These are phyloP conservation scores for Gracilariopsis chorda DNA, from an alignment of 23 red algal genomes.

Conservation along the genomic window DNA sequence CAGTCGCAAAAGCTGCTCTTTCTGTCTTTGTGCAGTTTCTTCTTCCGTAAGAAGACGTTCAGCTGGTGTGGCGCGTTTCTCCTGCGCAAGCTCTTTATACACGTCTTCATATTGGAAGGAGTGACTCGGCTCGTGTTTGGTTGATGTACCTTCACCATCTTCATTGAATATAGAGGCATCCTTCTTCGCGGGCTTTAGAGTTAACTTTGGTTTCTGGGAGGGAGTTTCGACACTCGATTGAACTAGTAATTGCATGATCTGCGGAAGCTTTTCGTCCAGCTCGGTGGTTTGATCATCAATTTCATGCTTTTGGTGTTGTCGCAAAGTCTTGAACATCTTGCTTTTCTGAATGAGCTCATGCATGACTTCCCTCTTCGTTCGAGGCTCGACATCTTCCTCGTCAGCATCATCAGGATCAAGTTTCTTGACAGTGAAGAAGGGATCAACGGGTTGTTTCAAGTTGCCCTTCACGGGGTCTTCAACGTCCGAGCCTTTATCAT, in stretches of 20 bases:
- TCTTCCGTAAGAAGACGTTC: constrained; percentile 65
- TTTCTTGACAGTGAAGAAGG: background rate
- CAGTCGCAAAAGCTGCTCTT: constrained; percentile 12
- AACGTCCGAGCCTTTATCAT: background rate
- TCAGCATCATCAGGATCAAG: background rate
- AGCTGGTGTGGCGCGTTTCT: constrained; percentile 43
- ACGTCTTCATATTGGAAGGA: constrained; percentile 54
- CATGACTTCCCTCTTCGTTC: constrained; percentile 61
- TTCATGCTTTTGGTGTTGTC: constrained; percentile 46
- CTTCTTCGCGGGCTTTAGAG: background rate
- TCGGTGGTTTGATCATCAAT: constrained; percentile 39
- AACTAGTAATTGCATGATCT: constrained; percentile 36
- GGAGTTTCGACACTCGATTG: background rate
- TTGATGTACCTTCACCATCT: background rate
- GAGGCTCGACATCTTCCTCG: background rate
- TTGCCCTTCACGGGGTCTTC: background rate
- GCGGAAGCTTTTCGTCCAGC: constrained; percentile 33
- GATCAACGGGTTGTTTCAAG: too few species aligned
- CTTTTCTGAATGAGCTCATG: constrained; percentile 63
- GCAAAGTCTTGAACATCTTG: constrained; percentile 66
- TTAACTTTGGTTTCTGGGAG: background rate
- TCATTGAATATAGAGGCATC: constrained; percentile 20
- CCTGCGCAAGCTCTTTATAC: constrained; percentile 30
- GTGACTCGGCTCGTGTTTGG: background rate
- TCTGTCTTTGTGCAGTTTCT: constrained; percentile 29